A percentile compares a stretch with the other conserved stretches of the same genome.
Evolutionary conservation across 805 yeast genomes (phyloP).

Genomic region (Sugiyamaella lignohabitans): DNA sequence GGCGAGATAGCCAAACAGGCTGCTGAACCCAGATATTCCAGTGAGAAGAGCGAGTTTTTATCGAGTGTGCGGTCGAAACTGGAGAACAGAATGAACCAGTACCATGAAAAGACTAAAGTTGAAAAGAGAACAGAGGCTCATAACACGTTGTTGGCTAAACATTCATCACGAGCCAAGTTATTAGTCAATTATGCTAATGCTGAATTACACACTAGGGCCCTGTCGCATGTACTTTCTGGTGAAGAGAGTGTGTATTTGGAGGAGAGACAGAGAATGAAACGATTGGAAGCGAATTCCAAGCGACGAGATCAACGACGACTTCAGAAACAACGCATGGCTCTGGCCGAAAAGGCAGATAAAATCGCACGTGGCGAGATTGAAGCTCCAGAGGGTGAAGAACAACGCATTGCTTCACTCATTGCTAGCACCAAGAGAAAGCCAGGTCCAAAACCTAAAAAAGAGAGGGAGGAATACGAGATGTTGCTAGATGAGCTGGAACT

Average conservation of each 20-base stretch:
- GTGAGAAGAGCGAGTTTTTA: conserved; percentile 4
- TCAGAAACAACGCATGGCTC: background rate
- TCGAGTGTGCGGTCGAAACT: background rate
- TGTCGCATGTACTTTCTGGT: conserved; percentile 8
- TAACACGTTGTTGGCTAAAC: background rate
- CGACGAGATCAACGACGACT: conserved; percentile 3
- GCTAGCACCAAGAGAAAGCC: background rate
- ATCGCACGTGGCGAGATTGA: background rate
- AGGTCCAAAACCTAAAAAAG: background rate
- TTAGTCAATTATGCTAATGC: background rate
- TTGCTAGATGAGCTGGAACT: background rate
- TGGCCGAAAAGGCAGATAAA: background rate
- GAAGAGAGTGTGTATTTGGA: conserved; percentile 3
- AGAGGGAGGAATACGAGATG: background rate
- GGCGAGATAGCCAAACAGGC: conserved; percentile 2
- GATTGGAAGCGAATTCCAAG: conserved; percentile 5
- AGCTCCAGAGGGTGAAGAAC: background rate
- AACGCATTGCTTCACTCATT: background rate
- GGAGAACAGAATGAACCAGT: background rate
- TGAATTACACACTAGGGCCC: conserved; percentile 7
- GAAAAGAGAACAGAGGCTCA: background rate
- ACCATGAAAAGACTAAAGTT: background rate
- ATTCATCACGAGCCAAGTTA: background rate
- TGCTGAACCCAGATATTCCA: background rate
- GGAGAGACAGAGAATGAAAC: background rate